Evolutionary conservation across 768 basidiomycete species (phyloP).

Genomic region (Butyriboletus loyo): DNA sequence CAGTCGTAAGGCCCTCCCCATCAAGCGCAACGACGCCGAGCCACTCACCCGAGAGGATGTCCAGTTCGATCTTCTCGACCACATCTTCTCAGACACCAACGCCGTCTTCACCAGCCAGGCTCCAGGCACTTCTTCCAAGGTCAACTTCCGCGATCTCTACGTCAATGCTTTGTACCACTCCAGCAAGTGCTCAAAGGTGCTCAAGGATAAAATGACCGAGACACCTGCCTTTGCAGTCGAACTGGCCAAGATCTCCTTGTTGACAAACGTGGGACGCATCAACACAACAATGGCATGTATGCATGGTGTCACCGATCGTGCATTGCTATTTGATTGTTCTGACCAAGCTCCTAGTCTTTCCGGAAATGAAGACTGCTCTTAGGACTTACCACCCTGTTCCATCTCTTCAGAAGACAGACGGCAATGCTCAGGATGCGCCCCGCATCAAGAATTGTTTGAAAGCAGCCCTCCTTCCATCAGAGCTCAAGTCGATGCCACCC

Average conservation of each 20-base stretch:
- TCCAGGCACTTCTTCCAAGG: constrained; percentile 45
- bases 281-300: constrained; percentile 90
- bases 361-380: constrained; percentile 89
- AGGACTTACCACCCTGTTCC: constrained; percentile 89
- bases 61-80: constrained; percentile 79
- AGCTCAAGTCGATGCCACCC: constrained; percentile 62
- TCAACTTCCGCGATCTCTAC: constrained; percentile 82
- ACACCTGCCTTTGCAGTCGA: constrained; percentile 75
- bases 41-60: constrained; percentile 81
- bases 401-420: constrained; percentile 81
- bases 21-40: constrained; percentile 81
- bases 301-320: constrained; percentile 26
- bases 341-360: constrained; percentile 60
- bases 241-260: constrained; percentile 76
- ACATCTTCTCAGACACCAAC: constrained; percentile 70
- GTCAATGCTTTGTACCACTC: constrained; percentile 78
- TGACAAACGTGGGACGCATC: constrained; percentile 88
- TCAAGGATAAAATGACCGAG: constrained; percentile 85
- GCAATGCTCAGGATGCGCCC: constrained; percentile 87
- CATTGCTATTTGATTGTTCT: constrained; percentile 12
- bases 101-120: constrained; percentile 69
- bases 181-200: constrained; percentile 80
- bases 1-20: constrained; percentile 63
- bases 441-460: constrained; percentile 90
- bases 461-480: constrained; percentile 69